Base-by-base conservation (phyloP, 1,139 yeast genomes). In the Blastobotrys elegans region DNA sequence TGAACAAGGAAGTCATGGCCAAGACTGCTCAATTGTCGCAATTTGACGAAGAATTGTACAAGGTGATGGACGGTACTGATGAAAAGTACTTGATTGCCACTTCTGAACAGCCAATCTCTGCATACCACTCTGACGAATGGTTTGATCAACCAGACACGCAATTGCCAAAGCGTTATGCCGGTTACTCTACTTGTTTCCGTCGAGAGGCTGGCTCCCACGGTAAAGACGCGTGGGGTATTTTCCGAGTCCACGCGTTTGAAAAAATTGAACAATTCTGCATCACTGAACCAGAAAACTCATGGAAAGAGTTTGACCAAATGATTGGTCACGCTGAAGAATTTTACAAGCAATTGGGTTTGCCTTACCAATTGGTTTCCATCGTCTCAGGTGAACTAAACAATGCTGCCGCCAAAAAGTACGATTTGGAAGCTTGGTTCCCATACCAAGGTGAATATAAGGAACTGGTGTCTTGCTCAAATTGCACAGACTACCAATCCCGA, bases 381-480 rank as follows among this genome's bases (percentile, higher is more conserved):
- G 98, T 94, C 53, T 87, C 96, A 53, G 98, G 98, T 59, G 99
- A 92, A 73, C 81, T 94, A 67, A 94, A 94, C 78, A 92, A 94
- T 62, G 97, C 99, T 49, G 98, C 98, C 53, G 97, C 98, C 58
- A 92, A 92, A 77, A 92, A 92, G 73, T 92, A 84, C 75, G 99
- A 92, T 73, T 78, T 92, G 66, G 99, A 92, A 76, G 99, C 99
- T 42, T 92, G 99, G 99, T 94, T 92, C 95, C 99, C 99, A 65
- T 92, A 77, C 86, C 98, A 92, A 77, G 79, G 89, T 70, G 98
- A 94, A 72, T 94, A 87, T 75, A 94, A 94, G 75, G 99, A 92
- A 75, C 80, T 92, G 62, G 98, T 94, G 52, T 88, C 97, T 22
- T 92, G 97, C 75, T 90, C 97, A 53, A 92, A 92, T 79, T 92